phyloP scores from a whole-genome alignment of 2,329 filamentous ascomycete genomes.

The Helminthosporium solani region DNA sequence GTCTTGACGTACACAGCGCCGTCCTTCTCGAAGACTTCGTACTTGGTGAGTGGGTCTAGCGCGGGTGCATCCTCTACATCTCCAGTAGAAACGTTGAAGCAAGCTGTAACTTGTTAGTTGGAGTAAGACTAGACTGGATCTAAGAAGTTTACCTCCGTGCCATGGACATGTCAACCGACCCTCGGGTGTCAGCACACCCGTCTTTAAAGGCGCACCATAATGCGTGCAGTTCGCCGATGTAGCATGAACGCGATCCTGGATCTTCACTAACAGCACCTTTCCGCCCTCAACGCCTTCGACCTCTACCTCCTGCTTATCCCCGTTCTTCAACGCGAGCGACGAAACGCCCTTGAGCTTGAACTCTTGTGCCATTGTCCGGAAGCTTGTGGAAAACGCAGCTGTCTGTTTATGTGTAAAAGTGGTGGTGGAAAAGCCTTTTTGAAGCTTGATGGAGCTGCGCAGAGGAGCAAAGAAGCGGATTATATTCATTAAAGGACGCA shows the following conservation, averaged over 20 bases:
- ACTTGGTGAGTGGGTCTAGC: constrained; percentile 80
- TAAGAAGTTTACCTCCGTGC: constrained; percentile 73
- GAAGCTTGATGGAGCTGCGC: constrained; percentile 18
- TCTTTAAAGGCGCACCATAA: constrained; percentile 86
- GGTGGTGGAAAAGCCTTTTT: constrained; percentile 2
- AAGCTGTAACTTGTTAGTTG: constrained; percentile 59
- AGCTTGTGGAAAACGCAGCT: constrained; percentile 21
- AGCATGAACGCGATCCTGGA: constrained; percentile 73
- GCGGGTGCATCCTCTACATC: constrained; percentile 95
- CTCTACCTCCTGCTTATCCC: constrained; percentile 85
- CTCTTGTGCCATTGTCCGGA: constrained; percentile 47
- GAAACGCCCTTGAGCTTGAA: constrained; percentile 72
- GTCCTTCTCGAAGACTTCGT: constrained; percentile 76
- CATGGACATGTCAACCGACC: constrained; percentile 90
- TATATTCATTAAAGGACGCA: constrained; percentile 26
- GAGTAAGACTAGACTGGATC: not conserved
- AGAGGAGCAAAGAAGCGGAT: constrained; percentile 27
- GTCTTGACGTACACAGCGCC: constrained; percentile 82
- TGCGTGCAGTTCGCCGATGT: constrained; percentile 82
- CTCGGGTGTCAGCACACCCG: constrained; percentile 78
- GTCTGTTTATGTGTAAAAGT: constrained; percentile 11
- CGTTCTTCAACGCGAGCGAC: constrained; percentile 71
- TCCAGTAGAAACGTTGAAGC: constrained; percentile 85
- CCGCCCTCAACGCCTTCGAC: constrained; percentile 84
- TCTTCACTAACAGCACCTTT: constrained; percentile 84